These are phyloP conservation scores for Kodamaea ohmeri DNA, from an alignment of 1,139 yeast species.

Conservation along the genomic window DNA sequence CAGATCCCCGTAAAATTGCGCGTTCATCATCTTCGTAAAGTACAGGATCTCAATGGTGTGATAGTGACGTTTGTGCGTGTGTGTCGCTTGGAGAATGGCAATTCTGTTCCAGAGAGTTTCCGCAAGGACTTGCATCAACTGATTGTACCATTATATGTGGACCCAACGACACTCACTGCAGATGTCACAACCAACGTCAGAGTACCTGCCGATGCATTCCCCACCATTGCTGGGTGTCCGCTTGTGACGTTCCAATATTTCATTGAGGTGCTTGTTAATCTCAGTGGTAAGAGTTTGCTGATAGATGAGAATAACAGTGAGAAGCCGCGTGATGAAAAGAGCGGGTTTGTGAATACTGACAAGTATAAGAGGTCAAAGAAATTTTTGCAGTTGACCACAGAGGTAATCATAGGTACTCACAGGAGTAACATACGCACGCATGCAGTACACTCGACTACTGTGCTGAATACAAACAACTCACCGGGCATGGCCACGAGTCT, in stretches of 20 bases:
- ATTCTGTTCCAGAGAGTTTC: conserved; percentile 67
- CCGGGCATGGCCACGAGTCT: neutral
- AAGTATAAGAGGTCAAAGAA: conserved; percentile 69
- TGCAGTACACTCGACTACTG: neutral
- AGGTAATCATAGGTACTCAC: conserved; percentile 76
- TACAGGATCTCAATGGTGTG: conserved; percentile 72
- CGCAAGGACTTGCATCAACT: conserved; percentile 82
- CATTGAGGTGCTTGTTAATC: conserved; percentile 74
- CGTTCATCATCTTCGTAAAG: conserved; percentile 65
- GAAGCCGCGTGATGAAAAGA: conserved; percentile 28
- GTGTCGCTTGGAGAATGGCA: conserved; percentile 70
- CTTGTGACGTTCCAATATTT: conserved; percentile 81
- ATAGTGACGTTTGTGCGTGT: conserved; percentile 79
- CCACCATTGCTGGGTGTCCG: conserved; percentile 74
- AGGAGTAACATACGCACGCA: conserved; percentile 25
- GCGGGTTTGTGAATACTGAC: conserved; percentile 72
- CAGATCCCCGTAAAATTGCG: conserved; percentile 65
- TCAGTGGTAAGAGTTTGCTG: conserved; percentile 44
- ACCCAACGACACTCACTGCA: conserved; percentile 58
- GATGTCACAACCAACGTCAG: conserved; percentile 62
- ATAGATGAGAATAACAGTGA: conserved; percentile 19
- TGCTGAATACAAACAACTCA: neutral
- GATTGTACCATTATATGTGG: conserved; percentile 74
- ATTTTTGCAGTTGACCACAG: conserved; percentile 75
- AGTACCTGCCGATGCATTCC: conserved; percentile 83